Base-by-base conservation (phyloP, 768 basidiomycete species). In the Boletus subparvulus region DNA sequence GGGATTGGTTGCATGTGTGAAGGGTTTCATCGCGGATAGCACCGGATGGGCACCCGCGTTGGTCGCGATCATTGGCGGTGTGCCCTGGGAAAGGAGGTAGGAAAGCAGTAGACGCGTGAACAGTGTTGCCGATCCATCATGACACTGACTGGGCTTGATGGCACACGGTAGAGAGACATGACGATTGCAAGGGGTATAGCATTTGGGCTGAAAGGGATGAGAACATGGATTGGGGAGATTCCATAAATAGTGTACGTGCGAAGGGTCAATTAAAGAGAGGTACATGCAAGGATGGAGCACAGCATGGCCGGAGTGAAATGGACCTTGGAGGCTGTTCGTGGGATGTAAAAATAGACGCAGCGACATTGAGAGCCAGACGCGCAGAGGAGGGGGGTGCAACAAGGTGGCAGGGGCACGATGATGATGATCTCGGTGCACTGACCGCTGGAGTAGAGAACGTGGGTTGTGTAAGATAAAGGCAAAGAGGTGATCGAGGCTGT, bases 61-160 rank as follows among this genome's bases (percentile, higher is more conserved):
- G 40, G 61, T 47, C 54, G 52, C 54, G 52, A 66, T 61, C 60
- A 55, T 37, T 50, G 64, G 64, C 61, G n/a, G 58, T 60, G 59
- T 36, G 43, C 36, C 43, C 43, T 47, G 35, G 42, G 40, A 37
- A 50, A 53, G 36, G 52, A 45, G 50, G 44, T 37, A 54, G 36
- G 40, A 19, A 37, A 55, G 53, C 21, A 39, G 51, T 42, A 32
- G 47, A 48, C 3, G 45, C 24, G 26, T 36, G 46, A 12, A 33
- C 53, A 24, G 26, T 21, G 46, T 47, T n/a, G 57, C 32, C 60
- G 50, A 58, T 55, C 61, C 33, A 65, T 65, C 58, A 55, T 44
- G 14, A 35, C 33, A 35, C 30, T 30, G 13, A 36, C 14, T 6
- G 6, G 14, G 35, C 35, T 14, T 36, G 35, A 36, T 14, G 35